Base-by-base conservation (phyloP, 768 basidiomycete species). In the Tylopilus plumbeoviolaceoides region DNA sequence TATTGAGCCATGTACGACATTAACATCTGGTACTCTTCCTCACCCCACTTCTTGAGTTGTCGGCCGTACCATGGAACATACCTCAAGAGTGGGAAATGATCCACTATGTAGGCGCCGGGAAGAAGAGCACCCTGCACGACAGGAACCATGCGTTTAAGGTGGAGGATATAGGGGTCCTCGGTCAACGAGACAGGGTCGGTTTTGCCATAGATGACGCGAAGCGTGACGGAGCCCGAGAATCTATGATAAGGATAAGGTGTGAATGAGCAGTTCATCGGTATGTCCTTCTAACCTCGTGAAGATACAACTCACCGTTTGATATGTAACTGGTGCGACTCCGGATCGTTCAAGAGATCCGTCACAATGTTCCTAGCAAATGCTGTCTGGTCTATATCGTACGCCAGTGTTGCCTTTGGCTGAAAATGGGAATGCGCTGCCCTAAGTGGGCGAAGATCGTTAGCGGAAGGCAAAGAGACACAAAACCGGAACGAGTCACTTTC, bases 51-150 rank as follows among this genome's bases (percentile, higher is more conserved):
- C 53, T 73, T 74, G 7, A 87, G 71, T 48, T 81, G 77, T 15
- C 74, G 71, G 1, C 82, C 72, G 58, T 84, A 84, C n/a, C 80
- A 81, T 1, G 85, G 84, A n/a, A 87, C 59, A 55, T 79, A 81
- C 18, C 51, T 54, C 23, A 75, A 58, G 41, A 71, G 46, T 0
- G 74, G 74, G 49, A 63, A 68, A n/a, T 56, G 58, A 48, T 76
- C 73, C 11, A 73, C 72, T 12, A 55, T 51, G 44, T 69, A 70
- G 5, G 66, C 58, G 2, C 73, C 71, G 0, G 70, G 72, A 0
- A 62, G 33, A 35, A 75, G 59, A 2, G 67, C 67, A 2, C 56
- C 50, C 17, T 70, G 65, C 1, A 76, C 53, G 9, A 73, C 55
- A 1, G 58, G 56, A 25, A 70, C 50, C 55, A 66, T 63, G 21